phyloP scores from a whole-genome alignment of 257 asterid species.

The Verbena officinalis region DNA sequence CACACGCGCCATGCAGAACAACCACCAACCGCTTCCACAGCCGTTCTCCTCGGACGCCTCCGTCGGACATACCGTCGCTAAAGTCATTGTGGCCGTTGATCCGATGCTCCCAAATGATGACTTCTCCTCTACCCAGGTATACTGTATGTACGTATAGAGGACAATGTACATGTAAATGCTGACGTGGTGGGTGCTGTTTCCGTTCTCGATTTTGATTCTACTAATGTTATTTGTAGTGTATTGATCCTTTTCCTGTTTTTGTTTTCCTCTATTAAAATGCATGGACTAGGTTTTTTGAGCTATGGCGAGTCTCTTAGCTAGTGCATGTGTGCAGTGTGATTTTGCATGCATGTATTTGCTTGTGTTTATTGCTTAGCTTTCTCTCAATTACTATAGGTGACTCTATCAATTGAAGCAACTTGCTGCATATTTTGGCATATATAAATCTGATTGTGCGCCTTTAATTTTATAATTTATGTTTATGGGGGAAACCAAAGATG shows the following conservation, averaged over 20 bases:
- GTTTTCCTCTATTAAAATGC: constrained; percentile 7
- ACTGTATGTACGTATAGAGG: background rate
- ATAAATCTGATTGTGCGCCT: constrained; percentile 14
- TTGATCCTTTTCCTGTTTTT: background rate
- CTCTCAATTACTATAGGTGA: background rate
- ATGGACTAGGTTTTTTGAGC: constrained; percentile 6
- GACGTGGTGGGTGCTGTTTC: background rate
- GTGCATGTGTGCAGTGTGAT: too few relatives aligned
- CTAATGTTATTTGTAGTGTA: background rate
- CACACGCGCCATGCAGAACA: constrained; percentile 58
- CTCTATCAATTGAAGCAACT: background rate
- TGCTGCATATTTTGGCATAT: background rate
- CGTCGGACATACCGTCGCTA: constrained; percentile 54
- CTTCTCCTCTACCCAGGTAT: constrained; percentile 72
- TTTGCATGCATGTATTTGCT: constrained; percentile 30
- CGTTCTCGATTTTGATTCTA: background rate
- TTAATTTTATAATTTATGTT: background rate
- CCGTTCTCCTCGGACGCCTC: constrained; percentile 26
- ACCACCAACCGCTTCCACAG: constrained; percentile 33
- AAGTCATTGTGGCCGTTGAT: constrained; percentile 78
- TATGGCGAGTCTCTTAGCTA: background rate
- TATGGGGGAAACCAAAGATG: constrained; percentile 8
- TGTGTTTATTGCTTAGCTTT: background rate
- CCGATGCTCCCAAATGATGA: constrained; percentile 70
- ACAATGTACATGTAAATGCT: constrained; percentile 2